Evolutionary conservation across 225 moss, liverwort and hornwort genomes (phyloP).

Genomic region (Physcomitrium patens): DNA sequence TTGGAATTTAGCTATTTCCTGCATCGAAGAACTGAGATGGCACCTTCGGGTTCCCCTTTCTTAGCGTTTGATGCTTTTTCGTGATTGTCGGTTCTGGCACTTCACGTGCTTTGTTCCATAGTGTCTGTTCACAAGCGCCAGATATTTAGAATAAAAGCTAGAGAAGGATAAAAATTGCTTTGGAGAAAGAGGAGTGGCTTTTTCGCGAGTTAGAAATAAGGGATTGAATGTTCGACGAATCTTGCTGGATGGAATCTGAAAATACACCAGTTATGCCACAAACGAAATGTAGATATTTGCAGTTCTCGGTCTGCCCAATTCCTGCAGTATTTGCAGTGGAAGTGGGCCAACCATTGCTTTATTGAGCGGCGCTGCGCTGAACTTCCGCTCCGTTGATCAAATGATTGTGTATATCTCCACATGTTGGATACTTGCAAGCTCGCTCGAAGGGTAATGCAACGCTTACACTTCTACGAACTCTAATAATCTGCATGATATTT

Average conservation of each 20-base stretch:
- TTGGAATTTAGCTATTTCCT: not conserved
- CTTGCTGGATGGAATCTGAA: not conserved
- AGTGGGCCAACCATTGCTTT: conserved; percentile 25
- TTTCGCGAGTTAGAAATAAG: not conserved
- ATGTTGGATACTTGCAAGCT: too few relatives aligned
- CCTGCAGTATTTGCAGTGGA: conserved; percentile 28
- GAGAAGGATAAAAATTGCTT: not conserved
- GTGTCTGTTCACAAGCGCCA: not conserved
- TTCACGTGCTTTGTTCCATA: conserved; percentile 34
- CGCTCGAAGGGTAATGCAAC: too few relatives aligned
- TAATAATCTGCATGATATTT: not conserved
- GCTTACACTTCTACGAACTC: too few relatives aligned
- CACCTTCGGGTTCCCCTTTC: conserved; percentile 17
- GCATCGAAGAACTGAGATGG: conserved; percentile 11
- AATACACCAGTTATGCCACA: not conserved
- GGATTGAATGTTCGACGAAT: not conserved
- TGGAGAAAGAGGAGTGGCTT: not conserved
- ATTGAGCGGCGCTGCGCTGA: too few relatives aligned
- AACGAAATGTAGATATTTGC: conserved; percentile 29
- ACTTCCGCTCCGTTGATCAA: too few relatives aligned
- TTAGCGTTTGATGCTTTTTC: not conserved
- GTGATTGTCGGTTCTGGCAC: conserved; percentile 32
- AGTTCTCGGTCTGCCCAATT: not conserved
- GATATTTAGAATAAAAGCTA: conserved; percentile 32
- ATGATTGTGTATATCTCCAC: too few relatives aligned